phyloP scores from a whole-genome alignment of 768 basidiomycete genomes.

The Leccinum barrowsii region DNA sequence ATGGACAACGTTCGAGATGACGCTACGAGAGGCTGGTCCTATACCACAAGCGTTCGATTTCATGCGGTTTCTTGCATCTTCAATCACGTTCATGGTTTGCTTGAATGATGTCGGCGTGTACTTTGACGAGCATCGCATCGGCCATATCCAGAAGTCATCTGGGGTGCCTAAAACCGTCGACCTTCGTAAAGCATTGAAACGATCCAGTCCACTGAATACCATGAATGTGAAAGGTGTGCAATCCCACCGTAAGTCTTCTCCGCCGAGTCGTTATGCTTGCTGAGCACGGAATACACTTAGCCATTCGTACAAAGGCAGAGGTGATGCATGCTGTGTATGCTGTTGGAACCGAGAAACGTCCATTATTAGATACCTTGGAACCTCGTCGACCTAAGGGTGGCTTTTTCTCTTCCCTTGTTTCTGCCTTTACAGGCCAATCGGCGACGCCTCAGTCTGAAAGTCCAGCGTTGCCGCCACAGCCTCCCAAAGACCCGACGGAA shows the following conservation, averaged over 20 bases:
- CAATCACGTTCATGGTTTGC: constrained; percentile 88
- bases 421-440: constrained; percentile 21
- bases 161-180: constrained; percentile 49
- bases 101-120: constrained; percentile 75
- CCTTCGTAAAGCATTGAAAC: constrained; percentile 55
- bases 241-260: constrained; percentile 50
- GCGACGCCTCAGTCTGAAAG: constrained; percentile 10
- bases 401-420: constrained; percentile 44
- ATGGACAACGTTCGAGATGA: constrained; percentile 93
- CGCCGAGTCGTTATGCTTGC: neutral
- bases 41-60: constrained; percentile 86
- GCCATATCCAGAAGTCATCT: constrained; percentile 59
- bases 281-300: constrained; percentile 31
- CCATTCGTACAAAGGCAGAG: constrained; percentile 25
- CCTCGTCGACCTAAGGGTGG: constrained; percentile 33
- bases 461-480: constrained; percentile 7
- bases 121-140: constrained; percentile 74
- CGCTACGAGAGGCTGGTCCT: constrained; percentile 72
- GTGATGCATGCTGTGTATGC: constrained; percentile 13
- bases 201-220: constrained; percentile 50
- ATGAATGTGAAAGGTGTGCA: constrained; percentile 71
- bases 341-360: constrained; percentile 37
- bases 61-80: constrained; percentile 83
- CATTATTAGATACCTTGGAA: constrained; percentile 32
- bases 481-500: constrained; percentile 23